Conservation (phyloP, 2,329 filamentous ascomycete species). For the Claviceps africana region DNA sequence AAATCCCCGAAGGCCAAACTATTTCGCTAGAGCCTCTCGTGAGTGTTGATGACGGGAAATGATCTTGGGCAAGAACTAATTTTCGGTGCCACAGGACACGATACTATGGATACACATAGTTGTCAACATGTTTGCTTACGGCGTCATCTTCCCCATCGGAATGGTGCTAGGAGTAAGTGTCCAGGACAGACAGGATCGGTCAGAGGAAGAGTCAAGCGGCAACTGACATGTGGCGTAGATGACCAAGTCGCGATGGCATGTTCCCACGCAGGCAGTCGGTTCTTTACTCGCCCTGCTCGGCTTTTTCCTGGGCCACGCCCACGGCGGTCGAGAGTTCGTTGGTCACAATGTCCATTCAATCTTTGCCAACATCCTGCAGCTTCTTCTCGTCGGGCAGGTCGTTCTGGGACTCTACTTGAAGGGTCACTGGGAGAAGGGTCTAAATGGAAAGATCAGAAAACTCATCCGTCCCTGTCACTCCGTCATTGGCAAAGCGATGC, state of each 20-base stretch:
- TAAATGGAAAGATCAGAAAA: conserved; percentile 64
- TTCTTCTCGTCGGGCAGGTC: conserved; percentile 64
- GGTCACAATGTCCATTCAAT: conserved; percentile 61
- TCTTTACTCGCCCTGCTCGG: conserved; percentile 65
- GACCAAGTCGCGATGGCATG: conserved; percentile 82
- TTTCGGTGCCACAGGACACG: conserved; percentile 43
- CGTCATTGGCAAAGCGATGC: conserved; percentile 74
- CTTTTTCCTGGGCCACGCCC: conserved; percentile 82
- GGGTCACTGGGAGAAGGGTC: conserved; percentile 73
- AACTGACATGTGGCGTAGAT: conserved; percentile 40
- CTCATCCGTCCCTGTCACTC: conserved; percentile 62
- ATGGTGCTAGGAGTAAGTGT: conserved; percentile 84
- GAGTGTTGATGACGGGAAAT: conserved; percentile 18
- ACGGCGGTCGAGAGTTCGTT: conserved; percentile 77
- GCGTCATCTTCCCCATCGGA: conserved; percentile 80
- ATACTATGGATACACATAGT: conserved; percentile 92
- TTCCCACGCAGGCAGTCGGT: conserved; percentile 68
- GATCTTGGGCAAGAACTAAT: conserved; percentile 17
- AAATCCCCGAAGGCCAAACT: conserved; percentile 54
- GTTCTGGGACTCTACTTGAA: conserved; percentile 75
- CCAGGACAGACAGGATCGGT: background rate
- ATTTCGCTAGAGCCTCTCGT: conserved; percentile 64
- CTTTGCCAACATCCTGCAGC: conserved; percentile 69
- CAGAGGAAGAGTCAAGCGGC: no score
- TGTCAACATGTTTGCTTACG: conserved; percentile 74